Conservation (phyloP, 352 stramenopile genomes). For the Globisporangium iwayamae region DNA sequence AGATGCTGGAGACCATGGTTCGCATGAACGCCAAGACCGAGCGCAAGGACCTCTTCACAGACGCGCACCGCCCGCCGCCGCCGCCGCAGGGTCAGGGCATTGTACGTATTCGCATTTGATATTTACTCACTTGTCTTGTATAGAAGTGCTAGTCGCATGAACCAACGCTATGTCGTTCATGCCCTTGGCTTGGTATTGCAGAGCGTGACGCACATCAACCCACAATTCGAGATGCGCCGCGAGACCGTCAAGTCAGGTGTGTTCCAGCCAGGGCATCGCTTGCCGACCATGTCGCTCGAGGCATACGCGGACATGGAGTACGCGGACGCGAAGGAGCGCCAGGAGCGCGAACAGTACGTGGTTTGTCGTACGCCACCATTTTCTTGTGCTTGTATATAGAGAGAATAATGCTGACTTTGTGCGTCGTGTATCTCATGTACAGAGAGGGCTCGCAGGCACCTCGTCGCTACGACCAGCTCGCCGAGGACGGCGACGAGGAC, state of each 20-base stretch:
- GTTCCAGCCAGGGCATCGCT: constrained; percentile 94
- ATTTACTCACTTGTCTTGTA: not conserved
- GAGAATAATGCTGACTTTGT: constrained; percentile 7
- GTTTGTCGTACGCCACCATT: not conserved
- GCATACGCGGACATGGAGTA: constrained; percentile 91
- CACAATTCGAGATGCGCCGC: constrained; percentile 84
- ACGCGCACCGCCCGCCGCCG: constrained; percentile 55
- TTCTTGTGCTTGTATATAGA: not conserved
- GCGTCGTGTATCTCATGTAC: constrained; percentile 5
- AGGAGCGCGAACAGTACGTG: constrained; percentile 68
- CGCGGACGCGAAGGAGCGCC: constrained; percentile 84
- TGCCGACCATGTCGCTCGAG: constrained; percentile 95
- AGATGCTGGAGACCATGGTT: constrained; percentile 86
- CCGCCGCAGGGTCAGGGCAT: constrained; percentile 70
- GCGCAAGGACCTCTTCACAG: constrained; percentile 67
- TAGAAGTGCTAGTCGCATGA: not conserved
- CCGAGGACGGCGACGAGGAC: constrained; percentile 95
- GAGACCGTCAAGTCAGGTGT: constrained; percentile 86
- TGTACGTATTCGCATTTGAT: constrained; percentile 31
- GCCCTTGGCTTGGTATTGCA: constrained; percentile 19
- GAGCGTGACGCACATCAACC: constrained; percentile 83
- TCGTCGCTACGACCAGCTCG: constrained; percentile 92
- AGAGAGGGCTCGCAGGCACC: constrained; percentile 57
- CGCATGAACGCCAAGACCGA: constrained; percentile 66
- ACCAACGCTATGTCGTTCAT: not conserved